Base-by-base conservation (phyloP, 495 filamentous ascomycete genomes). In the Recurvomyces mirabilis region DNA sequence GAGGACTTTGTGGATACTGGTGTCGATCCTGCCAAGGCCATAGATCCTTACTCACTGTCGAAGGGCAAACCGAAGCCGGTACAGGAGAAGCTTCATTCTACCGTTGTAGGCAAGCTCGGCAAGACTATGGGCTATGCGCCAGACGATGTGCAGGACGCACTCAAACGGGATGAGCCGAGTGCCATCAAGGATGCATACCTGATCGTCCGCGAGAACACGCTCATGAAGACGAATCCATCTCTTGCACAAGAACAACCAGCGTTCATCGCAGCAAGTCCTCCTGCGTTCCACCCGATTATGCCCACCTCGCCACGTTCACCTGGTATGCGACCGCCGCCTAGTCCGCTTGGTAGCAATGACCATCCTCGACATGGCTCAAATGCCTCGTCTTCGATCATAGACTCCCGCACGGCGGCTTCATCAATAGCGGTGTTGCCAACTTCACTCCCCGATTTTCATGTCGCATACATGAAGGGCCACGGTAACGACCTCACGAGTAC, bases 181-280 rank as follows among this genome's bases (percentile, higher is more conserved):
- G 87, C 93, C 12, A 94, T 98, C 66, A 98, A 98, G 61, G 91
- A 98, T 69, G 91, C 91, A 12, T 98, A 96, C 63, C 78, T 93
- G 63, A 96, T 98, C 55, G 86, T 96, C 23, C 77, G 88, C 38
- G 91, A 98, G 65, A 96, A 98, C 62, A 87, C 94, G 61, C 75
- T 98, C 57, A 96, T 95, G 93, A 84, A 86, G 57, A 81, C 77
- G 24, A 93, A 86, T 62, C 87, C 73, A 19, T 62, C 60, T 3
- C 51, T 76, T 17, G 61, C 63, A 12, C 57, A 64, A 33, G 68
- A 45, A 56, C 66, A 47, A 60, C 65, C 39, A 24, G 58, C 61
- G 10, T 76, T 70, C 51, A 54, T 74, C 23, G 72, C 72, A 9
- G 65, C 67, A 25, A 72, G 70, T 42, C 73, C 70, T 12, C 72